Base-by-base conservation (phyloP, 2,329 filamentous ascomycete species). In the Colletotrichum noveboracense region DNA sequence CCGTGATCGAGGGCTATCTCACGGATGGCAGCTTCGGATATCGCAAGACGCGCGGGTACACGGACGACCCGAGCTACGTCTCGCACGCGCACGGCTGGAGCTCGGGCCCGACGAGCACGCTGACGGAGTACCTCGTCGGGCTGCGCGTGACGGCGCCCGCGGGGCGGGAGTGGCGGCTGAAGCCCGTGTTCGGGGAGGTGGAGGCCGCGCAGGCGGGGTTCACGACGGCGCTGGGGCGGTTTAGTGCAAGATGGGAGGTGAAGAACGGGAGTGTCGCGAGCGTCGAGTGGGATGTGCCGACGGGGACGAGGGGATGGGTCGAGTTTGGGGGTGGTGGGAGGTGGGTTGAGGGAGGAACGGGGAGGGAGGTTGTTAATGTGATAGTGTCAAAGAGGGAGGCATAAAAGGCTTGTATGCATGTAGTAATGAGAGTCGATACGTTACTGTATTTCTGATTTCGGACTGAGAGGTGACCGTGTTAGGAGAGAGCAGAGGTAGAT, bases 1-100 rank as follows among this genome's bases (percentile, higher is more conserved):
- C 91, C 1, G 87, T 90, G 24, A 87, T 92, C 30, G 91, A 93
- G 80, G 91, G 91, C 0, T 92, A 91, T 74, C 84, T 90, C 2
- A 81, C 81, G 0, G 87, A 93, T 76, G 90, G 90, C 5, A 88
- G 85, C 0, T 93, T 91, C 77, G 89, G 88, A 3, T 93, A 93
- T 79, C 85, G 90, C 3, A 85, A 84, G 36, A 83, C 87, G 64
- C 81, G 86, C 8, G 91, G 90, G 1, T 92, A 93, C 76, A 81
- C 81, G 6, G 84, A 88, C 62, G 88, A 90, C 70, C 83, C 83
- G 66, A 84, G 83, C 16, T 87, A 88, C 71, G 87, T 87, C 8
- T 86, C 84, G n/a, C 88, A 89, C 75, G 82, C 88, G 16, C 88
- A 89, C 79, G 88, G 88, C 10, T 89, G 88, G 88, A 85, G 85